These are phyloP conservation scores for Xylaria sp. DNA, from an alignment of 2,329 filamentous ascomycete genomes.

Conservation along the genomic window DNA sequence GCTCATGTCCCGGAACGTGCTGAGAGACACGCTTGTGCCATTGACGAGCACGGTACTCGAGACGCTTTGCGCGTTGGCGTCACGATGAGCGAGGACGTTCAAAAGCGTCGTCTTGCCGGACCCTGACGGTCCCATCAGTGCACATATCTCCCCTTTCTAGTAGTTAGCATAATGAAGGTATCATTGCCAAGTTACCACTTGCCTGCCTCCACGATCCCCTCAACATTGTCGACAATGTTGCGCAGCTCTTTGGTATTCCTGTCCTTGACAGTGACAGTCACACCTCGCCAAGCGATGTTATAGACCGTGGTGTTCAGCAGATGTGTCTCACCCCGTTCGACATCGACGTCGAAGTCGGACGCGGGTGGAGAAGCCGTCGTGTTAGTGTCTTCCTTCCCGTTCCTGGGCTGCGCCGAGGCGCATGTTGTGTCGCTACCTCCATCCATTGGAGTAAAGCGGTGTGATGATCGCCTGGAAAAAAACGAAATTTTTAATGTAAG, in stretches of 20 bases:
- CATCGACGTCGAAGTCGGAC: neutral
- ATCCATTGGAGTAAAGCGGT: neutral
- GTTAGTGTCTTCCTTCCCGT: neutral
- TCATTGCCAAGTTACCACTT: slow-evolving; percentile 13
- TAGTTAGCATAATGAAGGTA: slow-evolving; percentile 7
- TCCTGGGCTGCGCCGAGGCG: neutral
- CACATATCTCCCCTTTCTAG: slow-evolving; percentile 66
- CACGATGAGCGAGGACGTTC: slow-evolving; percentile 73
- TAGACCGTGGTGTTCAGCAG: slow-evolving; percentile 66
- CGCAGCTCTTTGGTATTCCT: slow-evolving; percentile 64
- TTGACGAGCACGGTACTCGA: slow-evolving; percentile 64
- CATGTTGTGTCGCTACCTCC: neutral
- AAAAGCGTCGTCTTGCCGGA: slow-evolving; percentile 84
- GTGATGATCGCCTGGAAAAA: neutral
- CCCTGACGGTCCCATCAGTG: slow-evolving; percentile 77
- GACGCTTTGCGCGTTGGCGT: slow-evolving; percentile 53
- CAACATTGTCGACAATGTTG: slow-evolving; percentile 64
- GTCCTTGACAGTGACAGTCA: slow-evolving; percentile 75
- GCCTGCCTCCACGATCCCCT: slow-evolving; percentile 68
- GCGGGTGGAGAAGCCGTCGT: neutral
- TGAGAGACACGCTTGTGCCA: slow-evolving; percentile 54
- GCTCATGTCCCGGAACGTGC: slow-evolving; percentile 65
- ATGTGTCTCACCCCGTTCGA: slow-evolving; percentile 48
- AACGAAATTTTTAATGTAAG: neutral
- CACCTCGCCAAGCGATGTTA: slow-evolving; percentile 66